Percentiles rank a stretch among this genome's conserved stretches.
These are phyloP conservation scores for Pyrrhoderma lamaoense DNA, from an alignment of 1,284 basidiomycete genomes.

Conservation along the genomic window DNA sequence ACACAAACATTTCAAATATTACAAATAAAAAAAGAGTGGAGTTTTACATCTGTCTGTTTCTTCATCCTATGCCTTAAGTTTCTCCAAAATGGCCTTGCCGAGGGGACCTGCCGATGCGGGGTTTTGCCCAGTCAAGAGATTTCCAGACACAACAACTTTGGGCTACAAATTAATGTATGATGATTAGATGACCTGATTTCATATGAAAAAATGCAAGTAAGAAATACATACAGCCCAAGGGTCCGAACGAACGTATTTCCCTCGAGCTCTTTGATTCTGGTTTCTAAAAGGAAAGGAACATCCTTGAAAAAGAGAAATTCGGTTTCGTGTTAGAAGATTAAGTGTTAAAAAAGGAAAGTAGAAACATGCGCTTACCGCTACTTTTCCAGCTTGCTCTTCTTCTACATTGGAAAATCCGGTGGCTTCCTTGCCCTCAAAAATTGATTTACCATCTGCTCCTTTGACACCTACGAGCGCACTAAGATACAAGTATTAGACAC, in stretches of 20 bases:
- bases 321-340: no score
- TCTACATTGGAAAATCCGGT: slow-evolving; percentile 72
- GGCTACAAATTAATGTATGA: slow-evolving; percentile 22
- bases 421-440: slow-evolving; percentile 52
- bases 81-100: slow-evolving; percentile 41
- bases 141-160: slow-evolving; percentile 41
- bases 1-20: no score
- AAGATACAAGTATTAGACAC: slow-evolving; percentile 18
- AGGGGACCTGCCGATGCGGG: slow-evolving; percentile 52
- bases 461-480: slow-evolving; percentile 46
- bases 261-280: slow-evolving; percentile 48
- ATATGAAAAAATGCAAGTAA: not conserved
- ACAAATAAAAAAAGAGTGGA: no score
- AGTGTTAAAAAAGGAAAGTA: no score
- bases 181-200: not conserved
- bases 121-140: slow-evolving; percentile 64
- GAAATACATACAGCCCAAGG: slow-evolving; percentile 45
- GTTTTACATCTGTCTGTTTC: no score
- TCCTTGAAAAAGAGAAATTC: slow-evolving; percentile 27
- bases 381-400: slow-evolving; percentile 44
- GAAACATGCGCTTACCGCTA: slow-evolving; percentile 34
- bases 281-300: slow-evolving; percentile 68
- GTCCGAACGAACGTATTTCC: slow-evolving; percentile 46
- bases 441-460: slow-evolving; percentile 48
- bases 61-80: slow-evolving; percentile 10